Evolutionary conservation across 805 yeast genomes (phyloP).

Genomic region (Metschnikowia sp.): DNA sequence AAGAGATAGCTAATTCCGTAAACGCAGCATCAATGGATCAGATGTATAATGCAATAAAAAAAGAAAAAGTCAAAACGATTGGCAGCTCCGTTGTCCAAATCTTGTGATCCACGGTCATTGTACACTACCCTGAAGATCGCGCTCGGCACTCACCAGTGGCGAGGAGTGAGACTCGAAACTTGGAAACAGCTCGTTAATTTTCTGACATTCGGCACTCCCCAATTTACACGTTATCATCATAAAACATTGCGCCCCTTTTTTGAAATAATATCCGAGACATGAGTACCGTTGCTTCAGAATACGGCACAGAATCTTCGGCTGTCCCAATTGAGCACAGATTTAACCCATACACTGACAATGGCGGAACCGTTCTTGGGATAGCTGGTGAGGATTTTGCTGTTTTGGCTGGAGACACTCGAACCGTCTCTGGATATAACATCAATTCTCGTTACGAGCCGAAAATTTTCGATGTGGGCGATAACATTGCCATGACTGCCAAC

Average conservation of each 20-base stretch:
- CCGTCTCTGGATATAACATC: constrained; percentile 88
- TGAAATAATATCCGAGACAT: constrained; percentile 1
- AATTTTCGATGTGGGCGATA: constrained; percentile 84
- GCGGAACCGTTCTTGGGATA: constrained; percentile 95
- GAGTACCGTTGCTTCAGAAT: constrained; percentile 21
- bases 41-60: too few relatives aligned
- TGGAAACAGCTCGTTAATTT: too few relatives aligned
- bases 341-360: constrained; percentile 92
- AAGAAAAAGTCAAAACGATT: too few relatives aligned
- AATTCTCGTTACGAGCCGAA: constrained; percentile 91
- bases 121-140: constrained; percentile 3
- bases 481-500: constrained; percentile 83
- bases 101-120: too few relatives aligned
- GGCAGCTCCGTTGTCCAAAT: too few relatives aligned
- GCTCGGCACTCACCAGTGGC: constrained; percentile 3
- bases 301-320: constrained; percentile 15
- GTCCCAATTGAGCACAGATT: constrained; percentile 86
- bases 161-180: background rate
- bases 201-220: too few relatives aligned
- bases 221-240: too few relatives aligned
- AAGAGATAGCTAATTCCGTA: too few relatives aligned
- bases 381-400: constrained; percentile 98
- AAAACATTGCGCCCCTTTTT: background rate
- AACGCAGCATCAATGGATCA: too few relatives aligned
- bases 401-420: constrained; percentile 98